Evolutionary conservation across 2,329 filamentous ascomycete species (phyloP).

Genomic region (Clonostachys byssicola): DNA sequence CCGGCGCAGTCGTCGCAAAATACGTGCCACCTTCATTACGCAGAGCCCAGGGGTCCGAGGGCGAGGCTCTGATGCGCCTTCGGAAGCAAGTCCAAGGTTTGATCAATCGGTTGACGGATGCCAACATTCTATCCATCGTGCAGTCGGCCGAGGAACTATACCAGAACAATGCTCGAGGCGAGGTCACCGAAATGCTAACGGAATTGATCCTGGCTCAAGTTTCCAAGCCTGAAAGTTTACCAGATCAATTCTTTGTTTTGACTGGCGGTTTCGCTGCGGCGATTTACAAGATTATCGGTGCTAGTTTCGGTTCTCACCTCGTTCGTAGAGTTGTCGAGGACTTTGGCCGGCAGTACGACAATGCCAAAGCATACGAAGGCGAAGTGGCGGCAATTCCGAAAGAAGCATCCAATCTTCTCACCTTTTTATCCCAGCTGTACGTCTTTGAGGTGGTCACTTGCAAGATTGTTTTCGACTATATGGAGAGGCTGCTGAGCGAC

Average conservation of each 20-base stretch:
- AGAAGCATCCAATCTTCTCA: constrained; percentile 66
- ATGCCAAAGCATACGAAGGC: constrained; percentile 26
- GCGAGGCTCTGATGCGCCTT: constrained; percentile 64
- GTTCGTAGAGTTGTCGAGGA: constrained; percentile 73
- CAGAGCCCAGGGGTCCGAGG: constrained; percentile 56
- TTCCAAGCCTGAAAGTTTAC: constrained; percentile 70
- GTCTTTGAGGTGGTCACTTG: constrained; percentile 85
- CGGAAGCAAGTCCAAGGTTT: constrained; percentile 81
- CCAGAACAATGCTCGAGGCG: constrained; percentile 76
- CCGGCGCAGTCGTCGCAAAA: constrained; percentile 51
- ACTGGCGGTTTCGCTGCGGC: constrained; percentile 87
- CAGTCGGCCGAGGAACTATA: constrained; percentile 81
- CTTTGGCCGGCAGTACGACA: constrained; percentile 63
- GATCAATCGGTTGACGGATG: constrained; percentile 88
- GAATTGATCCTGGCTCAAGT: constrained; percentile 76
- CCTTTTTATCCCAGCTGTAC: constrained; percentile 82
- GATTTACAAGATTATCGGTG: constrained; percentile 80
- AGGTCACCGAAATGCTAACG: constrained; percentile 77
- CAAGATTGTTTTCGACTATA: constrained; percentile 85
- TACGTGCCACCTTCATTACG: constrained; percentile 88
- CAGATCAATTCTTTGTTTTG: constrained; percentile 87
- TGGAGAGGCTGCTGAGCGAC: constrained; percentile 69
- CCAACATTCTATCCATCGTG: constrained; percentile 82
- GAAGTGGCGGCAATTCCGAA: constrained; percentile 32
- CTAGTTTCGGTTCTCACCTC: constrained; percentile 85